Conservation (phyloP, 2,329 filamentous ascomycete species). For the Geoglossum cookeanum region DNA sequence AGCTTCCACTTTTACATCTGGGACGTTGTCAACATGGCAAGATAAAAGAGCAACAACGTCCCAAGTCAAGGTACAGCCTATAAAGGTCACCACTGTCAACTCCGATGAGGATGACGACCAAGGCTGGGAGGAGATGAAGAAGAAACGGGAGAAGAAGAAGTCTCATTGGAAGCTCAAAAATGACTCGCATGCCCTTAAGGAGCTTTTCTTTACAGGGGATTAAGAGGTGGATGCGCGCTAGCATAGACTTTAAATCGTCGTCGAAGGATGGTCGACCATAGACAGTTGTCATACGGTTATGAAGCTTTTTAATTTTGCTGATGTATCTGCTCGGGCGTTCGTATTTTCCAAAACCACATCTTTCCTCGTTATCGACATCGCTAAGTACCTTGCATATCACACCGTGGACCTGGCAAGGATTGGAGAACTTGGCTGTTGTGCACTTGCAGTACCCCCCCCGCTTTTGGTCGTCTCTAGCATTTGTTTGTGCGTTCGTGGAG, state of each 20-base stretch:
- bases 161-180: conserved; percentile 47
- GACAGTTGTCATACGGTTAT: neutral
- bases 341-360: neutral
- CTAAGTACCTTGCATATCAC: neutral
- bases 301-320: neutral
- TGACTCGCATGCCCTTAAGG: conserved; percentile 10
- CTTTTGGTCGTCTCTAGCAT: neutral
- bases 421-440: neutral
- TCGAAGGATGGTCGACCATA: neutral
- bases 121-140: conserved; percentile 52
- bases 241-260: neutral
- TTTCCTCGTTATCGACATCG: neutral
- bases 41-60: conserved; percentile 12
- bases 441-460: neutral
- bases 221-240: neutral
- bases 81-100: conserved; percentile 22
- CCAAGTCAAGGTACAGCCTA: conserved; percentile 20
- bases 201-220: neutral
- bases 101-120: conserved; percentile 39
- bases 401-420: neutral
- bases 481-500: neutral
- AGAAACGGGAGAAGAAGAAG: conserved; percentile 48
- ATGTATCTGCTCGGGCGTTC: neutral
- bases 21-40: conserved; percentile 14
- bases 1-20: conserved; percentile 27